Evolutionary conservation across 1,284 basidiomycete species (phyloP), one percentile per base, ranked within the genome.

Genomic region (Boletus coffeatus): DNA sequence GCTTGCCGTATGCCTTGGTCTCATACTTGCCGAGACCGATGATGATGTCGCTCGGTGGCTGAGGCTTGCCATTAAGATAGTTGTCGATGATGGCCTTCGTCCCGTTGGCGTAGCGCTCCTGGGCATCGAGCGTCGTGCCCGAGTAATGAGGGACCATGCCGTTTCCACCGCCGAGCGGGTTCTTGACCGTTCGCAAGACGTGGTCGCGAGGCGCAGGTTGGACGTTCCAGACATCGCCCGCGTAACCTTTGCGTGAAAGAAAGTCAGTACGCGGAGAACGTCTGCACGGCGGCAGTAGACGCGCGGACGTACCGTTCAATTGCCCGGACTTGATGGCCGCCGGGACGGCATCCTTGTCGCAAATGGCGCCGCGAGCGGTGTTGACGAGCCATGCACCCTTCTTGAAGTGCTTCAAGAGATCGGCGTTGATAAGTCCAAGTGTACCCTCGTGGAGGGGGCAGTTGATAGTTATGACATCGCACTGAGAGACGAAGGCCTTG

Each of bases 341-440:
- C 10, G 87, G 87, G 64, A 97, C 87, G 56, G 87, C 93, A 66
- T 93, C 83, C 67, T 88, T 87, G 78, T 94, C 89, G 75, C 89
- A 93, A 72, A 98, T 95, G 59, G 95, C 95, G 56, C 95, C 95
- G 70, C 94, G 92, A 53, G 94, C 94, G 37, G 94, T 96, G 84
- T 96, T 96, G 74, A 96, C 87, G 68, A 96, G 83, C 90, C 91
- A 95, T n/a, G 90, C 83, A 58, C 88, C 88, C 72, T 29, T 29
- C 18, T 98, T 97, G 85, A 97, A 92, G 80, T 92, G 89, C 73
- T 84, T 84, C 69, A 98, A 81, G 59, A 93, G 86, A 48, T 95
- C 92, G 53, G 84, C 83, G 80, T 94, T 92, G 71, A 95, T 81
- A 39, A 95, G 84, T 25, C 89, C 91, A 57, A 81, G 80, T 46